Conservation (phyloP, 2,329 filamentous ascomycete genomes). For the Phaeosphaeriaceae sp. region DNA sequence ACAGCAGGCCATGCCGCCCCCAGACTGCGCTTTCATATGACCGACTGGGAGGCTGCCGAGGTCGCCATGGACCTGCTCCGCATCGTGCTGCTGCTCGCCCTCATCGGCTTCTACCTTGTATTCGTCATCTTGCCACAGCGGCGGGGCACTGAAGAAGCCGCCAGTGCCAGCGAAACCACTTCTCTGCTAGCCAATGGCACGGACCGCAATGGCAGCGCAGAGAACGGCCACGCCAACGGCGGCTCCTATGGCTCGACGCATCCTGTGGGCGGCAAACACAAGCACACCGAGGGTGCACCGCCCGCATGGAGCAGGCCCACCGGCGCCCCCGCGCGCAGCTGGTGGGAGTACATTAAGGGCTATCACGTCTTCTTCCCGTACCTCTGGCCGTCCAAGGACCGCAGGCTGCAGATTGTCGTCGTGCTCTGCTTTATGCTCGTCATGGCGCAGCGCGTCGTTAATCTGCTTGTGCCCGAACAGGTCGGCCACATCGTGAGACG, state of each 20-base stretch:
- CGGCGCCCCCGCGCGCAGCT: constrained; percentile 84
- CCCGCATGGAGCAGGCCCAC: constrained; percentile 89
- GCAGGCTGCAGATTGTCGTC: constrained; percentile 77
- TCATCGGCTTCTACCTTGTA: constrained; percentile 66
- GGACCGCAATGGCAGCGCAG: constrained; percentile 51
- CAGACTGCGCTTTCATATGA: constrained; percentile 49
- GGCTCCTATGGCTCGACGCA: constrained; percentile 61
- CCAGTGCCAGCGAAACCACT: constrained; percentile 62
- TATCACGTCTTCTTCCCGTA: constrained; percentile 97
- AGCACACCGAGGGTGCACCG: constrained; percentile 64
- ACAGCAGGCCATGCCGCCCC: constrained; percentile 48
- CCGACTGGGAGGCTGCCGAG: constrained; percentile 69
- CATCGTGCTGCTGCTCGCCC: constrained; percentile 68
- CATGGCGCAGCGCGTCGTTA: constrained; percentile 80
- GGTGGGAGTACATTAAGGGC: constrained; percentile 94
- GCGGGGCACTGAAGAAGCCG: constrained; percentile 28
- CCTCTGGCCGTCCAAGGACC: constrained; percentile 88
- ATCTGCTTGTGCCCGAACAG: constrained; percentile 83
- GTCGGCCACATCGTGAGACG: constrained; percentile 80
- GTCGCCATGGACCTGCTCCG: constrained; percentile 72
- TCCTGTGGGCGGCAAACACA: constrained; percentile 51
- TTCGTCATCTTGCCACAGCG: constrained; percentile 53
- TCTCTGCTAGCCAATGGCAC: constrained; percentile 64
- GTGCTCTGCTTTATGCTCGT: constrained; percentile 83
- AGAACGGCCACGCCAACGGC: constrained; percentile 59